Conservation (phyloP, 106 monocot species). For the Dendrobium officinale region DNA sequence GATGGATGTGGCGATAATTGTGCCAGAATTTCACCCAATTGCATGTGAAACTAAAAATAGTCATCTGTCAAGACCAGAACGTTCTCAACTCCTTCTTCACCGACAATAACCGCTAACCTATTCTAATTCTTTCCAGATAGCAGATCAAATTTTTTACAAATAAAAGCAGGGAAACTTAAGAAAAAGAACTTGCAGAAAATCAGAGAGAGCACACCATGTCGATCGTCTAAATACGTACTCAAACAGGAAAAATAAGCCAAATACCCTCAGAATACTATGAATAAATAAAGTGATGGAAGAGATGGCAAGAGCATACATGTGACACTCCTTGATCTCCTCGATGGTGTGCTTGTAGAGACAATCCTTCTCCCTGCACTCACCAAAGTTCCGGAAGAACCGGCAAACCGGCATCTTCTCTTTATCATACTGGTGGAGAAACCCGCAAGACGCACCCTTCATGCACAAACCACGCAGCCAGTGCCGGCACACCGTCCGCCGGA, state of each 20-base stretch:
- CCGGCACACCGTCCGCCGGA: constrained; percentile 91
- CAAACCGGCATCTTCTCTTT: constrained; percentile 95
- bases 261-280: background rate
- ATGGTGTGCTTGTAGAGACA: constrained; percentile 96
- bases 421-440: constrained; percentile 96
- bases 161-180: background rate
- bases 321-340: constrained; percentile 98
- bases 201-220: background rate
- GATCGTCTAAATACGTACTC: background rate
- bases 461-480: constrained; percentile 92
- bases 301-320: constrained; percentile 46
- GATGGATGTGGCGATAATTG: no score
- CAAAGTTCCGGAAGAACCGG: constrained; percentile 74
- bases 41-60: background rate
- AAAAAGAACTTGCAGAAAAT: background rate
- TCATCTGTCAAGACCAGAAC: background rate
- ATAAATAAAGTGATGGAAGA: background rate
- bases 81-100: background rate
- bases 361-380: constrained; percentile 97
- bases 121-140: background rate
- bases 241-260: background rate
- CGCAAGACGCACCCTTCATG: constrained; percentile 94
- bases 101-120: background rate
- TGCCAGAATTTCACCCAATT: no score
- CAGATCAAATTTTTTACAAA: background rate